These are phyloP conservation scores for Actinidia polygama DNA, from an alignment of 179 eudicot genomes.

Conservation along the genomic window DNA sequence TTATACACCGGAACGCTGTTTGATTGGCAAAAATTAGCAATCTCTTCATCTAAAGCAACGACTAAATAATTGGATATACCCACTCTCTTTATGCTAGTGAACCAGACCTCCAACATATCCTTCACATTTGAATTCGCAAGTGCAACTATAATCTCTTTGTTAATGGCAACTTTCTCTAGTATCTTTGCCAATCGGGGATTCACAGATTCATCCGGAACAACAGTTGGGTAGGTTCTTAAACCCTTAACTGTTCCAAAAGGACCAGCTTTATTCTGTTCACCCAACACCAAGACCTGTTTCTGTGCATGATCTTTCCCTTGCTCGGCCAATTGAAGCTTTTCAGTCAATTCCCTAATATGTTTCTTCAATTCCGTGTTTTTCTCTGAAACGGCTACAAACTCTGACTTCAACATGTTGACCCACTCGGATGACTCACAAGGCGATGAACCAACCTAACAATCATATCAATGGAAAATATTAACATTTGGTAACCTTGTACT, in stretches of 20 bases:
- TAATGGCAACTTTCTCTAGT: constrained; percentile 61
- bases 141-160: constrained; percentile 82
- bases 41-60: constrained; percentile 82
- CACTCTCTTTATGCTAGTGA: constrained; percentile 68
- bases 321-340: constrained; percentile 63
- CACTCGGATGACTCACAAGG: constrained; percentile 66
- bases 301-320: constrained; percentile 65
- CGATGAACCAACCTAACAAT: constrained; percentile 47
- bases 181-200: constrained; percentile 86
- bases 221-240: constrained; percentile 81
- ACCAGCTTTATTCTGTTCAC: constrained; percentile 77
- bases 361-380: constrained; percentile 70
- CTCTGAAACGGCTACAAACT: constrained; percentile 49
- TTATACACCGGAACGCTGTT: constrained; percentile 68
- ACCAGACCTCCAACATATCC: constrained; percentile 75
- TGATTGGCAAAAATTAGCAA: constrained; percentile 62
- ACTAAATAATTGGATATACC: constrained; percentile 82
- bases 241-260: constrained; percentile 90
- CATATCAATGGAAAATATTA: background rate
- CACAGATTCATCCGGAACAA: constrained; percentile 76
- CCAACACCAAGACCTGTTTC: constrained; percentile 58
- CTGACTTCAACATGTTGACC: constrained; percentile 61
- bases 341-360: constrained; percentile 65
- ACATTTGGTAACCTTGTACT: no score
- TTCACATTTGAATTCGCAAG: constrained; percentile 87